Evolutionary conservation across 1,284 basidiomycete genomes (phyloP).

Genomic region (Leccinum angustisporum): DNA sequence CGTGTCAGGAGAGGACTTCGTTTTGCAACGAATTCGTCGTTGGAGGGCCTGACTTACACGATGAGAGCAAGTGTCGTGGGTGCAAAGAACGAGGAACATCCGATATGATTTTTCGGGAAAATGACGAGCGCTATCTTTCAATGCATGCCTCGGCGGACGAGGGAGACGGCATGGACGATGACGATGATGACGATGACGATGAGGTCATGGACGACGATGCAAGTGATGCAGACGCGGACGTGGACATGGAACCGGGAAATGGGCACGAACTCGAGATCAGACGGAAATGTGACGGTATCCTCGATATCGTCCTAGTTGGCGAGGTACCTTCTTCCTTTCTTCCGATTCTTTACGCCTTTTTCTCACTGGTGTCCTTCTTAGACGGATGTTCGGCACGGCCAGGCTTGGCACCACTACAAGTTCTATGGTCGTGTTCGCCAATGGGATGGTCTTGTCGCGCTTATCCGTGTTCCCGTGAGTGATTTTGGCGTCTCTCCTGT

Average conservation of each 20-base stretch:
- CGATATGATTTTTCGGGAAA: slow-evolving; percentile 33
- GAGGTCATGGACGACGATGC: slow-evolving; percentile 29
- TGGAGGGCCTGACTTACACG: slow-evolving; percentile 41
- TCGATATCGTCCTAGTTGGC: slow-evolving; percentile 60
- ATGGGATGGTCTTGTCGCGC: slow-evolving; percentile 68
- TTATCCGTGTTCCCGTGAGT: slow-evolving; percentile 52
- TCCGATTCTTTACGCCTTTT: background rate
- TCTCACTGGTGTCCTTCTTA: slow-evolving; percentile 22
- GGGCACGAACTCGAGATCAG: slow-evolving; percentile 28
- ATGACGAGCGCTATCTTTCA: slow-evolving; percentile 23
- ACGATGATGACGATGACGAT: slow-evolving; percentile 23
- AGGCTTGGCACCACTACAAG: slow-evolving; percentile 59
- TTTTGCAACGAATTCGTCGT: slow-evolving; percentile 39
- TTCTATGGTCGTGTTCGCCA: slow-evolving; percentile 64
- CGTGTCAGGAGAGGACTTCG: slow-evolving; percentile 25
- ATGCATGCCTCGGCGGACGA: slow-evolving; percentile 10
- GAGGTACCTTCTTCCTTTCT: slow-evolving; percentile 35
- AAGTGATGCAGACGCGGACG: slow-evolving; percentile 12
- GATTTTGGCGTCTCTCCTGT: background rate
- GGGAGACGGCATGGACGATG: background rate
- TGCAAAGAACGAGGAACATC: slow-evolving; percentile 33
- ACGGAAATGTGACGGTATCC: slow-evolving; percentile 48
- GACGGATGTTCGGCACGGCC: slow-evolving; percentile 55
- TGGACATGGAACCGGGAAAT: slow-evolving; percentile 18
- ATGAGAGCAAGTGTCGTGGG: slow-evolving; percentile 41